phyloP scores from a whole-genome alignment of 768 basidiomycete species.

The Tulasnella sp. region DNA sequence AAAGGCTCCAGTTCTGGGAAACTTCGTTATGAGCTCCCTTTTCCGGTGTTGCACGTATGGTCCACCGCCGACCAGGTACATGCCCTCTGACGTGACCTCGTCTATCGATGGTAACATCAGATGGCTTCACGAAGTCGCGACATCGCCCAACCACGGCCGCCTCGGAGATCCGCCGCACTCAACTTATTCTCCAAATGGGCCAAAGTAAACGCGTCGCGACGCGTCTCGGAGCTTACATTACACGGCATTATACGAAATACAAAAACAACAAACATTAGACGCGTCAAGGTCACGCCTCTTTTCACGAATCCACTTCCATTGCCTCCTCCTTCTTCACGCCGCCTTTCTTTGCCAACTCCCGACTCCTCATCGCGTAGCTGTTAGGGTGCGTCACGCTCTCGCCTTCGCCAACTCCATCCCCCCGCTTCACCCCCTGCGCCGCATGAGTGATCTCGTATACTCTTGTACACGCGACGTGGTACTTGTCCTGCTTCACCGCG shows the following conservation, averaged over 20 bases:
- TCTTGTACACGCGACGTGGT: constrained; percentile 93
- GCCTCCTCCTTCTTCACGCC: constrained; percentile 22
- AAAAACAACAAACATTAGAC: constrained; percentile 3
- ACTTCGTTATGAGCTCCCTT: background rate
- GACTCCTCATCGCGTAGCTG: constrained; percentile 45
- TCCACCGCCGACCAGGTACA: background rate
- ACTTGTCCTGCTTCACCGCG: constrained; percentile 74
- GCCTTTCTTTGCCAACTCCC: constrained; percentile 28
- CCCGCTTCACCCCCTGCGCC: constrained; percentile 63
- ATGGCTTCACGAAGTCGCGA: background rate
- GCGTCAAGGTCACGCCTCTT: background rate
- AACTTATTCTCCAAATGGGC: background rate
- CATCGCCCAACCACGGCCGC: background rate
- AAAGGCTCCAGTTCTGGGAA: background rate
- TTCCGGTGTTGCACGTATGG: background rate
- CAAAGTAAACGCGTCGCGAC: constrained; percentile 2
- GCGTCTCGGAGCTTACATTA: background rate
- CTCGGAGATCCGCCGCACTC: background rate
- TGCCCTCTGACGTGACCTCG: background rate
- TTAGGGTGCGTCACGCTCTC: constrained; percentile 95
- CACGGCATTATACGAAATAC: background rate
- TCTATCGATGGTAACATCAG: constrained; percentile 4
- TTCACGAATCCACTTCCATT: constrained; percentile 14
- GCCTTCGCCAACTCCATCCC: constrained; percentile 79
- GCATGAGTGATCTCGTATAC: constrained; percentile 94